A percentile compares a stretch with the other conserved stretches of the same genome.
Evolutionary conservation across 768 basidiomycete genomes (phyloP).

Genomic region (Leccinum variicolor): DNA sequence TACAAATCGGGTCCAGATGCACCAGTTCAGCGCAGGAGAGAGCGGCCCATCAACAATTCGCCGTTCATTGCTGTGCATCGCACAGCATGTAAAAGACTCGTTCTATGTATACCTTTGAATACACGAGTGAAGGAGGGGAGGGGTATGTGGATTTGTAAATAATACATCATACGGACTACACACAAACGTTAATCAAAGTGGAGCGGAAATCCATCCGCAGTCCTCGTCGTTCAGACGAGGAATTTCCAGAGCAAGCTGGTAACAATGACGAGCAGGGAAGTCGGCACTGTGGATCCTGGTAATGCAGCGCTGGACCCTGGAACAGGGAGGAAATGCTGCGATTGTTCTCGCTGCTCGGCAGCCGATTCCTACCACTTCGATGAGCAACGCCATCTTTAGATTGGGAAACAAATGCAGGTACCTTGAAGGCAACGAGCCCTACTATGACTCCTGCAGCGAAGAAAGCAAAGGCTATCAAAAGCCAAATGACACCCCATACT

Average conservation of each 20-base stretch:
- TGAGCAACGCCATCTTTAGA: background rate
- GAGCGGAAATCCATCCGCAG: background rate
- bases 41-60: too few relatives aligned
- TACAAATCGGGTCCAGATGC: too few relatives aligned
- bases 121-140: background rate
- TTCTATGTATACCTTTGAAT: background rate
- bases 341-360: constrained; percentile 49
- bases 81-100: background rate
- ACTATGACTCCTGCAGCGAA: constrained; percentile 75
- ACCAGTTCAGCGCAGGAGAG: too few relatives aligned
- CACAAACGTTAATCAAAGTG: background rate
- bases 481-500: constrained; percentile 93
- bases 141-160: background rate
- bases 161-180: constrained; percentile 8
- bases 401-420: constrained; percentile 26
- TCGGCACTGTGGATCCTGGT: constrained; percentile 26
- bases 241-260: constrained; percentile 26
- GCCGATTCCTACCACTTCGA: constrained; percentile 48
- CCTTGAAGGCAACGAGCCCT: constrained; percentile 81
- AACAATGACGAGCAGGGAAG: constrained; percentile 18
- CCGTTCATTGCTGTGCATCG: too few relatives aligned
- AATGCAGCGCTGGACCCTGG: constrained; percentile 46
- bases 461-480: constrained; percentile 68
- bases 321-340: constrained; percentile 57
- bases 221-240: constrained; percentile 8